phyloP scores from a whole-genome alignment of 148 eudicot genomes.

The Camellia sinensis region DNA sequence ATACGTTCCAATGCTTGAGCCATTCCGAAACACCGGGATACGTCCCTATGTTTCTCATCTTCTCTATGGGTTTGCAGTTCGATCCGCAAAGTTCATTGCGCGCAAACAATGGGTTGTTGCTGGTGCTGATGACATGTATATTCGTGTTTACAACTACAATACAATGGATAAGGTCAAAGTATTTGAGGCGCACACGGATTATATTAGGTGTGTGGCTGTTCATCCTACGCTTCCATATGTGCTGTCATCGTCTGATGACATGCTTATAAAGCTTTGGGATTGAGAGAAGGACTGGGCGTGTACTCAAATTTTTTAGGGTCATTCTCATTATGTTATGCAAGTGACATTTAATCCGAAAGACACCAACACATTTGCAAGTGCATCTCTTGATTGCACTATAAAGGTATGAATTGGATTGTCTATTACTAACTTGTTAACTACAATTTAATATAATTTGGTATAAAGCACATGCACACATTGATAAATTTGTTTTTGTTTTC shows the following conservation, averaged over 20 bases:
- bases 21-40: too few relatives aligned
- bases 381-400: conserved; percentile 89
- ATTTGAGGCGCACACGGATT: conserved; percentile 91
- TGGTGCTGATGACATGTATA: conserved; percentile 92
- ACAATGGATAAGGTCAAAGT: conserved; percentile 89
- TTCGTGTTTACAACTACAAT: conserved; percentile 84
- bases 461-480: too few relatives aligned
- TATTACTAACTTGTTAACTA: not conserved
- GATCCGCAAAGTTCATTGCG: conserved; percentile 82
- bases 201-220: conserved; percentile 89
- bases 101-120: conserved; percentile 97
- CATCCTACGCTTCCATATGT: conserved; percentile 93
- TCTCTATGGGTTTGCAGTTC: conserved; percentile 45
- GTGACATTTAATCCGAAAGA: conserved; percentile 91
- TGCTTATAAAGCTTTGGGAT: conserved; percentile 99
- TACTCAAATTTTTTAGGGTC: conserved; percentile 91
- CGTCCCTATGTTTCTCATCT: too few relatives aligned
- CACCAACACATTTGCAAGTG: conserved; percentile 91
- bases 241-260: conserved; percentile 93
- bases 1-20: too few relatives aligned
- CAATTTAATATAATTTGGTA: not conserved
- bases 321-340: conserved; percentile 94
- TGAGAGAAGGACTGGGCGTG: conserved; percentile 94
- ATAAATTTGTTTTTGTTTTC: too few relatives aligned
- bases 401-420: conserved; percentile 43